phyloP scores from a whole-genome alignment of 345 rosid species.

The Eucalyptus curtisii region DNA sequence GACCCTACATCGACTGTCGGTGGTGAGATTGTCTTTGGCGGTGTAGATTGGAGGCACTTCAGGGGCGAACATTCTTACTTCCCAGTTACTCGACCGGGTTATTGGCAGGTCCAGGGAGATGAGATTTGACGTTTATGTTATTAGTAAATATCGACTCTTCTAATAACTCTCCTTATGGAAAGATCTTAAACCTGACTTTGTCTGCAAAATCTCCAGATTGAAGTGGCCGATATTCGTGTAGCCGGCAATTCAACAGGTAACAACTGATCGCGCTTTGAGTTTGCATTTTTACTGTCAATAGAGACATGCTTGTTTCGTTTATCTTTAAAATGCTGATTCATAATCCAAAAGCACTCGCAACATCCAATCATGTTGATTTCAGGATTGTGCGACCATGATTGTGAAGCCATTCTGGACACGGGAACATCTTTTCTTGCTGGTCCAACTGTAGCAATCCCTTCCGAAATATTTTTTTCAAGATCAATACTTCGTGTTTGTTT shows the following conservation, averaged over 20 bases:
- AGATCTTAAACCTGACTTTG: background rate
- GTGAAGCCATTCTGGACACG: conserved; percentile 46
- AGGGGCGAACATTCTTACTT: conserved; percentile 37
- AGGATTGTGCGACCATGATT: conserved; percentile 28
- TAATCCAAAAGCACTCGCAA: background rate
- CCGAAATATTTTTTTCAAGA: background rate
- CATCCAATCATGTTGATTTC: background rate
- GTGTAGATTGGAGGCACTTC: conserved; percentile 50
- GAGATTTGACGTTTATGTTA: background rate
- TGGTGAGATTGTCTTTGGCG: conserved; percentile 55
- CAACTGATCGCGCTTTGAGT: background rate
- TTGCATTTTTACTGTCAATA: background rate
- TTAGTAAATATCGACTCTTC: background rate
- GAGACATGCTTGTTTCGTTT: background rate
- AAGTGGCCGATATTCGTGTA: conserved; percentile 26
- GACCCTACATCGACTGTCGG: conserved; percentile 21
- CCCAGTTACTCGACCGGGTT: conserved; percentile 22
- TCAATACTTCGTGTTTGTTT: background rate
- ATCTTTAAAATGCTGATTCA: background rate
- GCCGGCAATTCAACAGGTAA: conserved; percentile 37
- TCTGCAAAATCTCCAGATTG: conserved; percentile 19
- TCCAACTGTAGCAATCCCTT: conserved; percentile 34
- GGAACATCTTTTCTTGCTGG: conserved; percentile 46
- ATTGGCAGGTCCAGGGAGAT: conserved; percentile 37
- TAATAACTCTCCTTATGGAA: background rate